Conservation (phyloP, 495 filamentous ascomycete genomes). For the Lasiosphaeria hispida region DNA sequence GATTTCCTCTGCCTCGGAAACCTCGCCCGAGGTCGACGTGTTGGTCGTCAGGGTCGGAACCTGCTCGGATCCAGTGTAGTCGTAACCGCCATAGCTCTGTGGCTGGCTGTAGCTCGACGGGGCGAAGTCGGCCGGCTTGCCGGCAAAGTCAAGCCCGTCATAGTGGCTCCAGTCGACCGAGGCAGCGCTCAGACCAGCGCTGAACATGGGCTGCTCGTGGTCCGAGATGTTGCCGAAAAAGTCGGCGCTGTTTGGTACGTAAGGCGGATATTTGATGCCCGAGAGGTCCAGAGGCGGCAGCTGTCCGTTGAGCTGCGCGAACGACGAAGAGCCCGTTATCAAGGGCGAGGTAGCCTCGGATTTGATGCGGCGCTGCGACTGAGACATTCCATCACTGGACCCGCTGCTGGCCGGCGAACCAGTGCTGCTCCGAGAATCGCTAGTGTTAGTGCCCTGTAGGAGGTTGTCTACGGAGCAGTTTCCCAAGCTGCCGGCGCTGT, state of each 20-base stretch:
- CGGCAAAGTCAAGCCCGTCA: slow-evolving; percentile 57
- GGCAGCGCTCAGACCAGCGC: slow-evolving; percentile 60
- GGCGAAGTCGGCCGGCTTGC: slow-evolving; percentile 50
- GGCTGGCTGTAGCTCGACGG: slow-evolving; percentile 66
- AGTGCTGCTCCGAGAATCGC: slow-evolving; percentile 29
- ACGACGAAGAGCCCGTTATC: slow-evolving; percentile 52
- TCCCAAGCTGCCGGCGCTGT: slow-evolving; percentile 54
- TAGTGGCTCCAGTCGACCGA: slow-evolving; percentile 75
- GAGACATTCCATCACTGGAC: slow-evolving; percentile 27
- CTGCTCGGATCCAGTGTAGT: slow-evolving; percentile 54
- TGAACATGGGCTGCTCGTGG: slow-evolving; percentile 63
- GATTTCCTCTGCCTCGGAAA: slow-evolving; percentile 71
- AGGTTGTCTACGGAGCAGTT: slow-evolving; percentile 71
- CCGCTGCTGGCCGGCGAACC: slow-evolving; percentile 37
- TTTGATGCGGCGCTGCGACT: slow-evolving; percentile 54
- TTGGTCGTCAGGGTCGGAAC: slow-evolving; percentile 52
- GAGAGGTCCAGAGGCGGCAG: slow-evolving; percentile 67
- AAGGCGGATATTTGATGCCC: slow-evolving; percentile 51
- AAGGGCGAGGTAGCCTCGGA: slow-evolving; percentile 73
- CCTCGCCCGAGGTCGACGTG: slow-evolving; percentile 72
- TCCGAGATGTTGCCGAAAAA: slow-evolving; percentile 55
- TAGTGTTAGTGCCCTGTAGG: slow-evolving; percentile 31
- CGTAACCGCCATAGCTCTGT: slow-evolving; percentile 66
- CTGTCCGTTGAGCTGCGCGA: slow-evolving; percentile 58
- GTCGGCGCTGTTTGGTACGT: slow-evolving; percentile 52